Conservation (phyloP, 2,329 filamentous ascomycete species). For the Phaeosphaeria sp. region DNA sequence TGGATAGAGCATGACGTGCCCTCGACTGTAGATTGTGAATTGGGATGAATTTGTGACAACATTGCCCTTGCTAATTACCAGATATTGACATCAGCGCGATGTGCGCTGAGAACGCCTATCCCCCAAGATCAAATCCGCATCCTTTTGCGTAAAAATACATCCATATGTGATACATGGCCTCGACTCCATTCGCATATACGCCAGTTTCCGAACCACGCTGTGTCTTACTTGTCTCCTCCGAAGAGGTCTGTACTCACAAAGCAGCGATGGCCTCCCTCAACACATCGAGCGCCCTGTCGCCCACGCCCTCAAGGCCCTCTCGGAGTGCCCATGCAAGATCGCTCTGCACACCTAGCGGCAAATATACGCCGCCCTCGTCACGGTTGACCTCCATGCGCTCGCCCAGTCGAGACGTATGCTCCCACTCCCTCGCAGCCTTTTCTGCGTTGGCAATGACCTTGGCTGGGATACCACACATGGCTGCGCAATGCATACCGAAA, state of each 20-base stretch:
- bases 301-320: conserved; percentile 55
- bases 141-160: conserved; percentile 7
- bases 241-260: conserved; percentile 49
- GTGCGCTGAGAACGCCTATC: conserved; percentile 1
- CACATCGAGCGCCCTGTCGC: conserved; percentile 62
- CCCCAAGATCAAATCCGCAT: not conserved
- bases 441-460: conserved; percentile 88
- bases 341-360: conserved; percentile 85
- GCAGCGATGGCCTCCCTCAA: conserved; percentile 64
- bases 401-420: conserved; percentile 89
- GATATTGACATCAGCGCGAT: too few relatives aligned
- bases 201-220: not conserved
- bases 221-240: not conserved
- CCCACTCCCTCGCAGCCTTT: conserved; percentile 88
- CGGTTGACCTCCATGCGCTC: conserved; percentile 81
- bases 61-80: conserved; percentile 1
- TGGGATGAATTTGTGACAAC: not conserved
- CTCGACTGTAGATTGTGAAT: not conserved
- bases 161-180: not conserved
- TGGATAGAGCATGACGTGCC: not conserved
- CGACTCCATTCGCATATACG: not conserved
- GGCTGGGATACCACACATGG: conserved; percentile 92
- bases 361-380: conserved; percentile 74
- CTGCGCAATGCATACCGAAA: conserved; percentile 98
- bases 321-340: conserved; percentile 82